A percentile compares a stretch with the other conserved stretches of the same genome.
These are phyloP conservation scores for Plantago coronopus DNA, from an alignment of 305 asterid species.

Conservation along the genomic window DNA sequence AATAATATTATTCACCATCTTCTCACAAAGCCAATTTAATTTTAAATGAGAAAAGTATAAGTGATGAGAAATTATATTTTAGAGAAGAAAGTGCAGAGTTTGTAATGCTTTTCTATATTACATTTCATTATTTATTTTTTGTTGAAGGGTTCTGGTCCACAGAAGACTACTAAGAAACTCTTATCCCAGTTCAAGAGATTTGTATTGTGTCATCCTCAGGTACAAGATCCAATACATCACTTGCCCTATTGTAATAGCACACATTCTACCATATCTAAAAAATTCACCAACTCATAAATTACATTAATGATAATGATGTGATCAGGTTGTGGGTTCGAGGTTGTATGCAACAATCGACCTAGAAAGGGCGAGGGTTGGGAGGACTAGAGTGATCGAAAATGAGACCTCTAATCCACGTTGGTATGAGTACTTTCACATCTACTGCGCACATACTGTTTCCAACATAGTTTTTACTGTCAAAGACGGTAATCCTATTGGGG, in stretches of 20 bases:
- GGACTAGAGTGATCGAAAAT: constrained; percentile 49
- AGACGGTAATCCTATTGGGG: constrained; percentile 53
- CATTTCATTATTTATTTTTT: background rate
- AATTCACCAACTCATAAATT: too few species aligned
- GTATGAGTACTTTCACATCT: constrained; percentile 55
- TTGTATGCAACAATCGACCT: constrained; percentile 76
- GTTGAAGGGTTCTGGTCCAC: constrained; percentile 38
- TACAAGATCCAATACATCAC: constrained; percentile 8
- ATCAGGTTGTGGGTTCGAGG: constrained; percentile 46
- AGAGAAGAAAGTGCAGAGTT: too few species aligned
- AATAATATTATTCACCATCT: too few species aligned
- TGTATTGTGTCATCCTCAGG: constrained; percentile 64
- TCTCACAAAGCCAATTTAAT: too few species aligned
- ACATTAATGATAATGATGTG: background rate
- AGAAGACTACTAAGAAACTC: constrained; percentile 35
- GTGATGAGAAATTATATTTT: too few species aligned
- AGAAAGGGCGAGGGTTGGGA: constrained; percentile 64
- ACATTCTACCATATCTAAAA: too few species aligned
- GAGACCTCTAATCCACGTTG: constrained; percentile 63
- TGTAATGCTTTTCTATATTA: background rate
- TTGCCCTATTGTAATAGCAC: too few species aligned
- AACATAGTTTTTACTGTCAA: constrained; percentile 66
- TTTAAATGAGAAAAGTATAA: too few species aligned
- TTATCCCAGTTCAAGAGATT: constrained; percentile 50
- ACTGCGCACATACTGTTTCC: constrained; percentile 63